These are phyloP conservation scores for Cichorium intybus DNA, from an alignment of 140 eudicot species.

Conservation along the genomic window DNA sequence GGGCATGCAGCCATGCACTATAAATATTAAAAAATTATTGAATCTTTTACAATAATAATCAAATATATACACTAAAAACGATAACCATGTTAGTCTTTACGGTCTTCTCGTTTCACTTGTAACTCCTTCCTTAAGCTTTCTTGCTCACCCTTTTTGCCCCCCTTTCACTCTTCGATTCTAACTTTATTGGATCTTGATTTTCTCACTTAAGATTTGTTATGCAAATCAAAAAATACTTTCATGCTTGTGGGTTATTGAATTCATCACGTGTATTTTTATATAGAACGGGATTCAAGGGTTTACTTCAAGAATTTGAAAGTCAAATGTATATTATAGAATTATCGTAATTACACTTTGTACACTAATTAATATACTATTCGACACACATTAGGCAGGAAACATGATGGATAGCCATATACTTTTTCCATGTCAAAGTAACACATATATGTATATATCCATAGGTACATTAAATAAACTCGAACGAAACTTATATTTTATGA, in stretches of 20 bases:
- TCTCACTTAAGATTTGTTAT: not conserved
- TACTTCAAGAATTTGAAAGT: not conserved
- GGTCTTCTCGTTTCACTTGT: not conserved
- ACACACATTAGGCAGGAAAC: not conserved
- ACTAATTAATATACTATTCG: not conserved
- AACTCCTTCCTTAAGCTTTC: not conserved
- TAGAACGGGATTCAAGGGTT: not conserved
- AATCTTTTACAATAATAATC: not conserved
- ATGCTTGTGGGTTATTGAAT: not conserved
- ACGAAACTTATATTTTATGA: not conserved
- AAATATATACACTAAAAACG: not conserved
- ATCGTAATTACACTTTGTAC: not conserved
- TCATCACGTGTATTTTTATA: not conserved
- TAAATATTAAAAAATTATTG: not conserved
- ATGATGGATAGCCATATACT: not conserved
- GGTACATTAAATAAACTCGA: not conserved
- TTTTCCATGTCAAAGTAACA: not conserved
- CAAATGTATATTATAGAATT: not conserved
- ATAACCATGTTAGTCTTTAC: not conserved
- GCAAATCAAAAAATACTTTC: not conserved
- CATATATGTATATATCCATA: not conserved
- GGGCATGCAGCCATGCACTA: too few relatives aligned
- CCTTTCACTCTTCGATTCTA: not conserved
- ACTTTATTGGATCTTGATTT: not conserved
- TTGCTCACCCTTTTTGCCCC: not conserved